Conservation (phyloP, 164 flowering plant species). For the Stephania japonica region DNA sequence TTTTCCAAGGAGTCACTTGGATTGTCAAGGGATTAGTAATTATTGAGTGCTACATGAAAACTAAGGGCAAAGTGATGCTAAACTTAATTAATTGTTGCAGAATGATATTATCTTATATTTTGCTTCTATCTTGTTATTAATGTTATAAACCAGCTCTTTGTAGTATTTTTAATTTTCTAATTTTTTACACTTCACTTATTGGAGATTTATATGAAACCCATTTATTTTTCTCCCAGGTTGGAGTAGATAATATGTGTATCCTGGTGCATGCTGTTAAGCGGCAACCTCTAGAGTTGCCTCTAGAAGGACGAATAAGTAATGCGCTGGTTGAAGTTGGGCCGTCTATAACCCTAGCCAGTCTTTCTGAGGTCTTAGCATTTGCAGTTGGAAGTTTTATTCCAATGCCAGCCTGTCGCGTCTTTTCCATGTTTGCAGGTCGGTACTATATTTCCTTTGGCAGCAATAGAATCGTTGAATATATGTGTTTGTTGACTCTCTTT, state of each 20-base stretch:
- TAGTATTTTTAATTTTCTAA: too few species aligned
- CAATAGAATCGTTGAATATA: not conserved
- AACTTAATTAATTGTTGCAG: not conserved
- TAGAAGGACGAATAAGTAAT: slow-evolving; percentile 82
- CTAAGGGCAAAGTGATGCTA: not conserved
- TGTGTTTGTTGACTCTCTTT: slow-evolving; percentile 6
- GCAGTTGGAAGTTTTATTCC: slow-evolving; percentile 97
- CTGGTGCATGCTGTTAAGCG: slow-evolving; percentile 91
- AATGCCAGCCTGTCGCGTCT: slow-evolving; percentile 98
- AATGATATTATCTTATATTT: not conserved
- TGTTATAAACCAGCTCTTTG: not conserved
- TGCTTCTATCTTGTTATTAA: not conserved
- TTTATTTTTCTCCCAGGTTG: slow-evolving; percentile 52
- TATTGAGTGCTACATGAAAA: not conserved
- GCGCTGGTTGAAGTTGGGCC: slow-evolving; percentile 98
- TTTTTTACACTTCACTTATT: not conserved
- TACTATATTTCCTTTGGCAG: slow-evolving; percentile 7
- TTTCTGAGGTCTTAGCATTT: slow-evolving; percentile 91
- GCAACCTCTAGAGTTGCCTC: slow-evolving; percentile 67
- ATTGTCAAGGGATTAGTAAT: not conserved
- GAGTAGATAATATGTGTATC: slow-evolving; percentile 98
- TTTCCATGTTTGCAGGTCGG: slow-evolving; percentile 98
- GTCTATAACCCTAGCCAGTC: slow-evolving; percentile 90
- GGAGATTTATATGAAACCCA: not conserved
- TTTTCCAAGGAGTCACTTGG: not conserved